Percentiles rank a stretch among this genome's conserved stretches.
Evolutionary conservation across 768 basidiomycete genomes (phyloP).

Genomic region (Lactarius pseudohatsudake): DNA sequence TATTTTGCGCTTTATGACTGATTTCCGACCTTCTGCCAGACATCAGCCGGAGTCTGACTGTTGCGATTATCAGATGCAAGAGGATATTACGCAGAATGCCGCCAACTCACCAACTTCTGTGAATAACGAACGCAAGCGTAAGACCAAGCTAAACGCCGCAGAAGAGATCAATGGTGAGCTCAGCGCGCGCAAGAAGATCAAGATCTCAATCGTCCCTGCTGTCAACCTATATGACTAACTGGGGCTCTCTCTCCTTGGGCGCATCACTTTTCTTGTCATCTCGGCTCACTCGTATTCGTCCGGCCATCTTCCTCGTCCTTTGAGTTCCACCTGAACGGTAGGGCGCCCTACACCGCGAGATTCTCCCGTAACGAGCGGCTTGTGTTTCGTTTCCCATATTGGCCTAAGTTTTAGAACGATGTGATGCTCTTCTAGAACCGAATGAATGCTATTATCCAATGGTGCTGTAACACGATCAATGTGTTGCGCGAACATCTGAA

Average conservation of each 20-base stretch:
- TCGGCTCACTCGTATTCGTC: not conserved
- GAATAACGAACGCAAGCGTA: constrained; percentile 38
- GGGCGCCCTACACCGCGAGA: not conserved
- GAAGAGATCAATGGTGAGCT: constrained; percentile 30
- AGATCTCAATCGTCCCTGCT: constrained; percentile 66
- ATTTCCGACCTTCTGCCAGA: constrained; percentile 1
- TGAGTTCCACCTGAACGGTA: not conserved
- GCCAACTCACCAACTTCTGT: constrained; percentile 22
- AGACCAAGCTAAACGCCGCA: constrained; percentile 30
- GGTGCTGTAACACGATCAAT: not conserved
- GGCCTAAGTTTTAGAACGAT: not conserved
- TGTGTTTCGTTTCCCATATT: not conserved
- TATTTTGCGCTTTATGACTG: not conserved
- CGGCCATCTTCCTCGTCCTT: not conserved
- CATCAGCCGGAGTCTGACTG: not conserved
- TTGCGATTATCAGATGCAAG: constrained; percentile 42
- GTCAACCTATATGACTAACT: constrained; percentile 73
- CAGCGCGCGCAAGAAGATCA: constrained; percentile 56
- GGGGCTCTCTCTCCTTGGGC: not conserved
- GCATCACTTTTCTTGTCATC: not conserved
- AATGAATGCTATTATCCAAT: not conserved
- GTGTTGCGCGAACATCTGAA: not conserved
- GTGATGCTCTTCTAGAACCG: not conserved
- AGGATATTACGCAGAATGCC: constrained; percentile 37
- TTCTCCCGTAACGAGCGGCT: not conserved